phyloP scores from a whole-genome alignment of 2,329 filamentous ascomycete genomes.

The Coleophoma eucalyptorum region DNA sequence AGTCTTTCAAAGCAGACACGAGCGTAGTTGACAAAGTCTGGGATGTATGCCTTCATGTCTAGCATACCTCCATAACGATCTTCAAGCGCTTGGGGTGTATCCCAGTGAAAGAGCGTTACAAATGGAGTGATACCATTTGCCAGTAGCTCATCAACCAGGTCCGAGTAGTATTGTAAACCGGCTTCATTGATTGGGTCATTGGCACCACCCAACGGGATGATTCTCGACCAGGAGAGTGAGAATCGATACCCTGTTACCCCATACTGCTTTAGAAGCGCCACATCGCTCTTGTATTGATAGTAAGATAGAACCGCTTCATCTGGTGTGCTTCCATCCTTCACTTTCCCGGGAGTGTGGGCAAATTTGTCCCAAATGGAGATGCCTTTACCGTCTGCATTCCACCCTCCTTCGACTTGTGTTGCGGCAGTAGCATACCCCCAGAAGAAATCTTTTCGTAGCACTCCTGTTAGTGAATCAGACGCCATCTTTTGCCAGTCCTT shows the following conservation, averaged over 20 bases:
- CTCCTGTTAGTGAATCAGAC: constrained; percentile 36
- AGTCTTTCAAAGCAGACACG: constrained; percentile 71
- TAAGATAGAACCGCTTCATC: constrained; percentile 81
- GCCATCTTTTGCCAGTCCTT: constrained; percentile 8
- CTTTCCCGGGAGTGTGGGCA: constrained; percentile 73
- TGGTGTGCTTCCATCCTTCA: constrained; percentile 70
- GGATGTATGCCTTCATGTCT: constrained; percentile 74
- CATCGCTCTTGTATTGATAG: constrained; percentile 71
- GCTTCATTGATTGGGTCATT: constrained; percentile 76
- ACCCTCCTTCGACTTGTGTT: constrained; percentile 81
- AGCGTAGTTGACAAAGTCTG: constrained; percentile 77
- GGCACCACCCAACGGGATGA: constrained; percentile 78
- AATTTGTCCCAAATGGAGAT: constrained; percentile 86
- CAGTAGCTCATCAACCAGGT: constrained; percentile 72
- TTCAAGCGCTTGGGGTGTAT: constrained; percentile 74
- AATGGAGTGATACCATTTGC: constrained; percentile 74
- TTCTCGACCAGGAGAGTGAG: constrained; percentile 77
- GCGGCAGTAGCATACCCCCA: constrained; percentile 78
- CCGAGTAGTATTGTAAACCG: constrained; percentile 72
- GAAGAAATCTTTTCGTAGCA: constrained; percentile 62
- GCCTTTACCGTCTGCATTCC: constrained; percentile 69
- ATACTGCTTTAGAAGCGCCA: constrained; percentile 68
- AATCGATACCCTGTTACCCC: constrained; percentile 76
- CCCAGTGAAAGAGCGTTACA: constrained; percentile 84
- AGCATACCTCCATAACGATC: constrained; percentile 77